A percentile compares a stretch with the other conserved stretches of the same genome.
These are phyloP conservation scores for Apophysomyces sp. DNA, from an alignment of 371 early-diverging fungal genomes.

Conservation along the genomic window DNA sequence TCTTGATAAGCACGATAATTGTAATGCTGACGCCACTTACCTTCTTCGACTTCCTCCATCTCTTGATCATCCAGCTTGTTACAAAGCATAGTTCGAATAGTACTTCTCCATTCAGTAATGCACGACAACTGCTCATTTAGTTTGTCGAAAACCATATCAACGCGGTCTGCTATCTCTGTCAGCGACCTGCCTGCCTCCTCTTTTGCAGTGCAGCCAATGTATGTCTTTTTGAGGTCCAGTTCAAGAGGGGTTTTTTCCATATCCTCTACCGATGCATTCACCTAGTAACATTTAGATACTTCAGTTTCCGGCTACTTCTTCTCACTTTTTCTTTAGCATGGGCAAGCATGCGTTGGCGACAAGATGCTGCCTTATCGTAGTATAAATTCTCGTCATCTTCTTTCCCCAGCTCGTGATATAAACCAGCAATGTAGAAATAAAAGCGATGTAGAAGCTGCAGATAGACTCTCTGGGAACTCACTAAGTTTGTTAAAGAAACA, in stretches of 20 bases:
- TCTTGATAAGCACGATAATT: not conserved
- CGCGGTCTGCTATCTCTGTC: slow-evolving; percentile 15
- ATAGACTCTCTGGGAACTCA: not conserved
- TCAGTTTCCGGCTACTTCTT: not conserved
- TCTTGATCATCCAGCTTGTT: slow-evolving; percentile 25
- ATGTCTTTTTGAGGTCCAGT: not conserved
- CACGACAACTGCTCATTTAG: slow-evolving; percentile 29
- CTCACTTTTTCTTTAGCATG: slow-evolving; percentile 25
- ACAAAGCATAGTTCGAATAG: slow-evolving; percentile 18
- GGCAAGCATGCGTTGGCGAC: slow-evolving; percentile 41
- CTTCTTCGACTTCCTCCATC: slow-evolving; percentile 23
- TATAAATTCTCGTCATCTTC: slow-evolving; percentile 34
- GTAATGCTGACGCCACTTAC: not conserved
- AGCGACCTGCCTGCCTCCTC: not conserved
- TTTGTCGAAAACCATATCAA: slow-evolving; percentile 15
- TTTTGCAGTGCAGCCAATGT: not conserved
- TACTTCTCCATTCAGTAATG: slow-evolving; percentile 23
- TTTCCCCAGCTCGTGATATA: slow-evolving; percentile 40
- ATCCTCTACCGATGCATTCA: not conserved
- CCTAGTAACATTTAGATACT: not conserved
- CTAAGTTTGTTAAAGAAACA: not conserved
- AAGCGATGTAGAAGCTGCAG: slow-evolving; percentile 54
- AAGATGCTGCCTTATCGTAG: slow-evolving; percentile 49
- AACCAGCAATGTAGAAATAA: slow-evolving; percentile 61
- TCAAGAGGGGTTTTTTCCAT: not conserved